phyloP scores from a whole-genome alignment of 371 early-diverging fungal genomes.

The Mortierella sp. region DNA sequence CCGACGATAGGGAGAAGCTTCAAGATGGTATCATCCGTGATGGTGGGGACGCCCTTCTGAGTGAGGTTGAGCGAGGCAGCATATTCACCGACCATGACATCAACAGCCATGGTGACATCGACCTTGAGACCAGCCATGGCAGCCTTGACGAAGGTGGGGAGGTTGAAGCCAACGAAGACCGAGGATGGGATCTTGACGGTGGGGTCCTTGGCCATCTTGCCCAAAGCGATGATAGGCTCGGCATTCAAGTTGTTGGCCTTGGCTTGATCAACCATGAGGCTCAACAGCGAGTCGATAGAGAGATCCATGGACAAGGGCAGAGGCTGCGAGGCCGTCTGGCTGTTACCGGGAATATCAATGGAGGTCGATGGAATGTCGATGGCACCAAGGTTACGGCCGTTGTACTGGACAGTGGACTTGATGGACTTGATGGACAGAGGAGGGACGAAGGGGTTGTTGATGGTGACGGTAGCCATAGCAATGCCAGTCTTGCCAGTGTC shows the following conservation, averaged over 20 bases:
- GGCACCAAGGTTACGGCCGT: conserved; percentile 61
- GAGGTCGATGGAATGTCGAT: conserved; percentile 52
- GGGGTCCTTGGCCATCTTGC: conserved; percentile 56
- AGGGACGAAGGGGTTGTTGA: conserved; percentile 67
- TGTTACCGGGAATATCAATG: conserved; percentile 30
- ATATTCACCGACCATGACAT: conserved; percentile 63
- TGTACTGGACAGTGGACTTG: conserved; percentile 58
- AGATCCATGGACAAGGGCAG: conserved; percentile 50
- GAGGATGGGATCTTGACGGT: conserved; percentile 53
- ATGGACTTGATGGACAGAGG: conserved; percentile 62
- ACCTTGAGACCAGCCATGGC: conserved; percentile 65
- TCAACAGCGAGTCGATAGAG: conserved; percentile 42
- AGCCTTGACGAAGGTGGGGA: conserved; percentile 59
- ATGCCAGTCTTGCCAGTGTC: conserved; percentile 58
- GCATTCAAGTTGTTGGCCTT: conserved; percentile 57
- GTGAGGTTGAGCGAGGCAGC: conserved; percentile 56
- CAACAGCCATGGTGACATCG: conserved; percentile 60
- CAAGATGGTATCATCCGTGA: conserved; percentile 59
- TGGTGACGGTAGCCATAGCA: conserved; percentile 59
- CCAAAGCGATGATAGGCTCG: conserved; percentile 60
- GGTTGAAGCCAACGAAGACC: conserved; percentile 59
- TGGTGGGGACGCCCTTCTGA: conserved; percentile 58
- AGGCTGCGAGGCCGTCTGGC: conserved; percentile 35
- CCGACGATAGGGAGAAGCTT: conserved; percentile 65
- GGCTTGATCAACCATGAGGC: conserved; percentile 60